A percentile compares a stretch with the other conserved stretches of the same genome.
phyloP scores from a whole-genome alignment of 139 green algal species.

The Diplosphaera chodatii region DNA sequence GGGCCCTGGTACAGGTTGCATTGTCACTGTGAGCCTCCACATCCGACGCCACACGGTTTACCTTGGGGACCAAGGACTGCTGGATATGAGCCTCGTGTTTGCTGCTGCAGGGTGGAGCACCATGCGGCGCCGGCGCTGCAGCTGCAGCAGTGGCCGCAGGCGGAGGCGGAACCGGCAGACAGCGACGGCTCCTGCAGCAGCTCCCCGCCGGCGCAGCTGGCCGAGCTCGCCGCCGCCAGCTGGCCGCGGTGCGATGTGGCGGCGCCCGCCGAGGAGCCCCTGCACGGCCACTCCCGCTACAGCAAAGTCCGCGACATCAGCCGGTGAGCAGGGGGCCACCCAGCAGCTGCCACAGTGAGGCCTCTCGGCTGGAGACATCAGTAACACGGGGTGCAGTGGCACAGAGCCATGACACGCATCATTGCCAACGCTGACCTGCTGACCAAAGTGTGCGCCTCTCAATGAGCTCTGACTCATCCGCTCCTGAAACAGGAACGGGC shows the following conservation, averaged over 20 bases:
- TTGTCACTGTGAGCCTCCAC: no score
- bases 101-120: neutral
- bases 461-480: neutral
- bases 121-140: neutral
- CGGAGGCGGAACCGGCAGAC: neutral
- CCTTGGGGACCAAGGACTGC: no score
- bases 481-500: neutral
- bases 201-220: neutral
- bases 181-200: neutral
- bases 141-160: neutral
- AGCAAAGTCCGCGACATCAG: constrained; percentile 4
- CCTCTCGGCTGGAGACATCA: no score
- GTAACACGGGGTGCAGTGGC: no score
- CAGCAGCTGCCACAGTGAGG: no score
- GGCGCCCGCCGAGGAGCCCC: neutral
- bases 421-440: no score
- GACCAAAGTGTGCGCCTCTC: no score
- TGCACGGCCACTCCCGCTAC: neutral
- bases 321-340: neutral
- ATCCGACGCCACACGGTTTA: no score
- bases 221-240: neutral
- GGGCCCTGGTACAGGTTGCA: no score
- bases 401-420: no score
- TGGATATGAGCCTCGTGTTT: no score
- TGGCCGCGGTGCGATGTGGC: neutral